Base-by-base conservation (phyloP, 1,139 yeast genomes). In the Taphrina wiesneri region DNA sequence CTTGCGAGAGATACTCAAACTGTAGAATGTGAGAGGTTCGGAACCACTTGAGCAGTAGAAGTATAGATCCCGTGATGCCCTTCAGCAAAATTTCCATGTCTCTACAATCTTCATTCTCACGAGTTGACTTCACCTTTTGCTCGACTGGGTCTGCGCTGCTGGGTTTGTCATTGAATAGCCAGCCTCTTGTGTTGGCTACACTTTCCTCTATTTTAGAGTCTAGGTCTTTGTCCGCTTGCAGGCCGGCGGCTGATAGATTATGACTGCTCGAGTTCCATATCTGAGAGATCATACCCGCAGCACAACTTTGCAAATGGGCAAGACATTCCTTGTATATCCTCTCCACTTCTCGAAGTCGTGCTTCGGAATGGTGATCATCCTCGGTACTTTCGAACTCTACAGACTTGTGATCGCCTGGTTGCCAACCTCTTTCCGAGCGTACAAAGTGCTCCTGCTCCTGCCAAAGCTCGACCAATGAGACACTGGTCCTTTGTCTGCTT, bases 11-110 rank as follows among this genome's bases (percentile, higher is more conserved):
- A 73, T 87, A 89, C 74, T 91, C 96, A 73, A 82, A 86, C 74
- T 92, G 92, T 70, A 91, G 76, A 1, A 90, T 78, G 75, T 93
- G 96, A 63, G 85, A 87, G 13, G 82, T 76, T 72, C 88, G 88
- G 74, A 90, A 87, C 97, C 98, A 93, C 71, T 82, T 82, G 39
- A 87, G 75, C 32, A 93, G 74, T 21, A 83, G 71, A 5, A 78
- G 72, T 0, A 90, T 67, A 0, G 85, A 81, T 1, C 84, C 82
- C 0, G 87, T 79, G 2, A 87, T 81, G 1, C 88, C 84, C 71
- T 87, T 88, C 65, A 88, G 73, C 0, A 87, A 79, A 1, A 85
- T 78, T 72, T 89, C 96, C 70, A 87, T 87, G 21, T 84, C 79
- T 68, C 86, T 81, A 15, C 76, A 72, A 21, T 65, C 71, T 28